Conservation (phyloP, 2,329 filamentous ascomycete species). For the Epichloe hybrida region DNA sequence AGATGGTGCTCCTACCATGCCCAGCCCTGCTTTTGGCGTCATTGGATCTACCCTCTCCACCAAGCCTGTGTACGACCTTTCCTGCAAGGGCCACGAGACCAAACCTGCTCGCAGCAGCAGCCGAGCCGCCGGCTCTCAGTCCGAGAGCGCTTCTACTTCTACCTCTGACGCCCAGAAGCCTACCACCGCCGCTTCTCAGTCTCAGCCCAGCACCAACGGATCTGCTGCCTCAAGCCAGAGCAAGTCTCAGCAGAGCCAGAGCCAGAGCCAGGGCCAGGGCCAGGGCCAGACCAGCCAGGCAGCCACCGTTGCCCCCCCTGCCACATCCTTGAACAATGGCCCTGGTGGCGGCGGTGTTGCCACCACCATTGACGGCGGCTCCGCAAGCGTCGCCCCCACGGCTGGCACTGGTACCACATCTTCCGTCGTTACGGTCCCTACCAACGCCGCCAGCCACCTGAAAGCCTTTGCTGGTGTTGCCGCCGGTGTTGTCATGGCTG, state of each 20-base stretch:
- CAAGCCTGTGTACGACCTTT: slow-evolving; percentile 49
- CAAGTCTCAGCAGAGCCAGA: too few relatives aligned
- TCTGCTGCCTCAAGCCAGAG: too few relatives aligned
- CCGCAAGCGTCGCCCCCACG: not conserved
- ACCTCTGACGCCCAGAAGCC: not conserved
- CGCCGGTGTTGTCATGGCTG: slow-evolving; percentile 17
- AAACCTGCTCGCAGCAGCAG: not conserved
- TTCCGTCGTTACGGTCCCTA: not conserved
- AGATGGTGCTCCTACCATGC: slow-evolving; percentile 45
- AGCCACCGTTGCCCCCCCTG: too few relatives aligned
- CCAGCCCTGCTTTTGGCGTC: slow-evolving; percentile 59
- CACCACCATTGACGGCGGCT: not conserved
- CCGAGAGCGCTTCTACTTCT: slow-evolving; percentile 2
- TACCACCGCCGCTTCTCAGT: too few relatives aligned
- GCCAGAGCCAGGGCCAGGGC: too few relatives aligned
- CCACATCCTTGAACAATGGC: not conserved
- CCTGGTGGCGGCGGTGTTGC: slow-evolving; percentile 4
- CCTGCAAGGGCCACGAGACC: slow-evolving; percentile 29
- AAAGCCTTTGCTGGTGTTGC: slow-evolving; percentile 19
- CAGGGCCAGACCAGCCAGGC: too few relatives aligned
- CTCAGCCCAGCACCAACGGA: too few relatives aligned
- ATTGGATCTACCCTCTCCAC: slow-evolving; percentile 39
- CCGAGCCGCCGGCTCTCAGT: not conserved
- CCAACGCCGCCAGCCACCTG: slow-evolving; percentile 11
- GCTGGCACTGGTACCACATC: not conserved